A percentile compares a stretch with the other conserved stretches of the same genome.
phyloP scores from a whole-genome alignment of 2,329 filamentous ascomycete species.

The Calonectria pauciramosa region DNA sequence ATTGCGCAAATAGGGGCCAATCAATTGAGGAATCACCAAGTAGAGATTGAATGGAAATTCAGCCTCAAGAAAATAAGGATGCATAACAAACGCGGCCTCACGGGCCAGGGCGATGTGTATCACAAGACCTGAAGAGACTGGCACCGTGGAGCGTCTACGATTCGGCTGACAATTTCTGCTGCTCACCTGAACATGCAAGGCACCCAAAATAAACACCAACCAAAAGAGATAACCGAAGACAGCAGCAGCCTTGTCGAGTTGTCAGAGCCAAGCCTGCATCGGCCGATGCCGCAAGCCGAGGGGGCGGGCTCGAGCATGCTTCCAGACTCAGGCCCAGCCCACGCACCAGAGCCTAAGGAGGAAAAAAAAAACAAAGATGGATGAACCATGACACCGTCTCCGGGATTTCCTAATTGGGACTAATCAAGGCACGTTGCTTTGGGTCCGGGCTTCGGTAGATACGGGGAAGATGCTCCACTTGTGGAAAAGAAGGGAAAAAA shows the following conservation, averaged over 20 bases:
- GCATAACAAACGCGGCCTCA: constrained; percentile 7
- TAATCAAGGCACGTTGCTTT: constrained; percentile 6
- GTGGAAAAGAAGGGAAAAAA: constrained; percentile 2
- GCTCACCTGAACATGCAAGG: constrained; percentile 16
- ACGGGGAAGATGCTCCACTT: neutral
- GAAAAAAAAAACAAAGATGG: neutral
- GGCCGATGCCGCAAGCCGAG: constrained; percentile 22
- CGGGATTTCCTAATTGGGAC: constrained; percentile 39
- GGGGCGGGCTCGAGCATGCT: constrained; percentile 6
- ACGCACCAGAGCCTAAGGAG: constrained; percentile 5
- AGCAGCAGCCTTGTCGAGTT: neutral
- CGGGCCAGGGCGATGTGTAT: neutral
- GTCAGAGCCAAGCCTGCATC: neutral
- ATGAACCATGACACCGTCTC: constrained; percentile 15
- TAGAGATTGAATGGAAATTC: neutral
- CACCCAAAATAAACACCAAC: constrained; percentile 9
- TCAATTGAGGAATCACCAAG: neutral
- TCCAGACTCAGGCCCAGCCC: constrained; percentile 20
- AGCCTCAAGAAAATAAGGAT: neutral
- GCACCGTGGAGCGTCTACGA: constrained; percentile 9
- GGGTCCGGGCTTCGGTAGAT: constrained; percentile 7
- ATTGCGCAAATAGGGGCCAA: neutral
- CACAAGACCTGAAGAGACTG: constrained; percentile 8
- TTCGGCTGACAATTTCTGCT: constrained; percentile 15
- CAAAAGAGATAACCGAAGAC: constrained; percentile 24